A percentile compares a stretch with the other conserved stretches of the same genome.
Conservation (phyloP, 257 asterid genomes). For the Solanum lycopersicoides region DNA sequence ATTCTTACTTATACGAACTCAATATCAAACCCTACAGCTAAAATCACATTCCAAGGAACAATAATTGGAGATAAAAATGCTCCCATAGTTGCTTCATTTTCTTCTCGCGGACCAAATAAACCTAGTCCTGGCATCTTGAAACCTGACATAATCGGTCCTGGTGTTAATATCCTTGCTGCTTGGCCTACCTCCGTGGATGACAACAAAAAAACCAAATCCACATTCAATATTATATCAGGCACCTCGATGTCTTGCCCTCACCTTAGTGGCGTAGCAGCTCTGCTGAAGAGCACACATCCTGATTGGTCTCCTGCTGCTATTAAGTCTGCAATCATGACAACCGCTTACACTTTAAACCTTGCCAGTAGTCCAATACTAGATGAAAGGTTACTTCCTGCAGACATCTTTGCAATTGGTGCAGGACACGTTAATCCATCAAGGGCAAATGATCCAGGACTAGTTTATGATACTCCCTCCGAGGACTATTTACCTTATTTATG, state of each 20-base stretch:
- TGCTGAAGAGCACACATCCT: slow-evolving; percentile 30
- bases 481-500: slow-evolving; percentile 42
- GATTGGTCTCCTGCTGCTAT: slow-evolving; percentile 41
- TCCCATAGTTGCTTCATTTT: slow-evolving; percentile 34
- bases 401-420: slow-evolving; percentile 25
- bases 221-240: slow-evolving; percentile 38
- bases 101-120: slow-evolving; percentile 34
- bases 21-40: slow-evolving; percentile 3
- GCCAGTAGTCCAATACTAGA: slow-evolving; percentile 16
- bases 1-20: slow-evolving; percentile 21
- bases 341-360: slow-evolving; percentile 24
- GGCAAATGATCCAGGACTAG: slow-evolving; percentile 39
- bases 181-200: slow-evolving; percentile 31
- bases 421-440: slow-evolving; percentile 41
- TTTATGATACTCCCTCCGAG: slow-evolving; percentile 27
- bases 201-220: slow-evolving; percentile 3
- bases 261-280: slow-evolving; percentile 33
- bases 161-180: slow-evolving; percentile 41
- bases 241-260: slow-evolving; percentile 56
- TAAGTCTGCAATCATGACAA: slow-evolving; percentile 50
- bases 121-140: slow-evolving; percentile 41
- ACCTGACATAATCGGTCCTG: slow-evolving; percentile 60
- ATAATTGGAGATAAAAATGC: slow-evolving; percentile 27
- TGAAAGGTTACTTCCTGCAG: slow-evolving; percentile 16
- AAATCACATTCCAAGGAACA: slow-evolving; percentile 32